Base-by-base conservation (phyloP, 1,284 basidiomycete species). In the Dichomitus squalens region DNA sequence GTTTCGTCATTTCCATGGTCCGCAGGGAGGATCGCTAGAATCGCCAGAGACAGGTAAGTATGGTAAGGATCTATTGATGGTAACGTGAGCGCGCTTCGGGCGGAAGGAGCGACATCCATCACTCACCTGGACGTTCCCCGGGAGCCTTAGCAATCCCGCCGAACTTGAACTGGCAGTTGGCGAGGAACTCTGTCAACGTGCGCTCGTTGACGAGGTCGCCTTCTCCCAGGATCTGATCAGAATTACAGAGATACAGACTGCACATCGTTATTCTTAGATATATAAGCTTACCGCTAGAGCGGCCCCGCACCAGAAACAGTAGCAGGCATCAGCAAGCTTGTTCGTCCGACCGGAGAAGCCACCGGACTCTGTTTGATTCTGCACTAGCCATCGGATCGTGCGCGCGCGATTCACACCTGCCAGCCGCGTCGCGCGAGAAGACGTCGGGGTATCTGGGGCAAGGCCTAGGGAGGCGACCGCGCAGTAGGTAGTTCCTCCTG, bases 401-500 rank as follows among this genome's bases (percentile, higher is more conserved):
- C 76, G 73, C 16, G 70, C 63, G 52, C 77, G 78, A 63, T 89
- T 79, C n/a, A 65, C 56, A 3, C 70, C 56, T 16, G 80, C 72
- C 20, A 88, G 52, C 64, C 36, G 59, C 44, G 41, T 53, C 56
- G 40, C 64, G 47, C 56, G 33, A 50, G 58, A 33, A 58, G 64
- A 35, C 71, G 75, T n/a, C 7, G 64, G 47, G 8, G 63, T 66
- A 1, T 61, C 49, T 1, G 72, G 70, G 3, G 76, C 81, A 39
- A 97, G 79, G 31, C 82, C 72, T 3, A 96, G 79, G 0, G 90
- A 82, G 0, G 95, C 93, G 12, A 97, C 71, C 0, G 91, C 90
- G 65, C 93, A 97, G 72, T 98, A 98, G 0, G 96, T 96, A 35
- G 94, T 93, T 5, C 96, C 96, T 20, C 95, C 94, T 93, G 60